Evolutionary conservation across 495 filamentous ascomycete species (phyloP), one percentile per base, ranked within the genome.

Genomic region (Xylaria intraflava): DNA sequence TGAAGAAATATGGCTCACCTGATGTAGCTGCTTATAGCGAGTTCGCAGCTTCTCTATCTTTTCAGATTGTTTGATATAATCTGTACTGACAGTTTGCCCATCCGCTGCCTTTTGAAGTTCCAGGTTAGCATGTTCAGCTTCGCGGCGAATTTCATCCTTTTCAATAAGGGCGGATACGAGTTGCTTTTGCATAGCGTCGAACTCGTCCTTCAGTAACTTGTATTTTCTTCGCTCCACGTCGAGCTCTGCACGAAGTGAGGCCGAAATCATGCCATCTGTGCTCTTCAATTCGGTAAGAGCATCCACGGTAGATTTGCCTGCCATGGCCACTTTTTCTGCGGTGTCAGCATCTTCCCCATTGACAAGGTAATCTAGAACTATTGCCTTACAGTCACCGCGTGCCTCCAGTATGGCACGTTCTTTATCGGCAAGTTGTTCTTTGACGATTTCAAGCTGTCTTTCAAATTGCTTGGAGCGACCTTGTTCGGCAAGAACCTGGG

Each of bases 71-170:
- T 60, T 68, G n/a, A 56, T 60, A 22, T 51, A 71, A 41, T 65
- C 61, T 53, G 73, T 76, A 41, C 44, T 65, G 29, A 59, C 53
- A 9, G 53, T 54, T 6, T 59, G 58, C 40, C 60, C 58, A 49
- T 69, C 61, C 42, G 53, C 55, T 49, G 59, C 59, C 17, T 59
- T 62, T 46, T 70, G 59, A 48, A 65, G 46, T 55, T 68, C 65
- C 41, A 58, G 65, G 53, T 75, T 75, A 51, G 66, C 64, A 16
- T 70, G 68, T 44, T 78, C 74, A 51, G 79, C 68, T 35, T 78
- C 71, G 53, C 78, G 74, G 36, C 71, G 70, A 23, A 80, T 69
- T 55, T 74, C 76, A 53, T 80, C 76, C 62, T 80, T 80, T 42
- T 72, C 70, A 24, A 81, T 62, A n/a, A 78, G 65, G 10, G 72